Evolutionary conservation across 305 asterid genomes (phyloP).

Genomic region (Solanum hybrid): DNA sequence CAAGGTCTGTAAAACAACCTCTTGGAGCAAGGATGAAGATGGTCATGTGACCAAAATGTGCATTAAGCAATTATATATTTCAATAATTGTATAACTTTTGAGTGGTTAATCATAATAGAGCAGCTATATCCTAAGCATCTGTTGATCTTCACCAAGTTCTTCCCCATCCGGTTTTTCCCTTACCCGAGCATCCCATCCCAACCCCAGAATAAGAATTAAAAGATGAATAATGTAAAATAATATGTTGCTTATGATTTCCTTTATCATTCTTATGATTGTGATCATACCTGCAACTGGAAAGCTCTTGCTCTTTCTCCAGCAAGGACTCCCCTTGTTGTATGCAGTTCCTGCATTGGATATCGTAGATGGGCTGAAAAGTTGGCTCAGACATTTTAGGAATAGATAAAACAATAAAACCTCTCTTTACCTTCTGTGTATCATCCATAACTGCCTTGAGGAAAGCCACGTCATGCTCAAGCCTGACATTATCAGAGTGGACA

Average conservation of each 20-base stretch:
- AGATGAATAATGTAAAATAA: background rate
- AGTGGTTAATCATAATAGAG: background rate
- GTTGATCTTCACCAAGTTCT: background rate
- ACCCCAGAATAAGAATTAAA: background rate
- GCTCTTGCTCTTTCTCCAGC: conserved; percentile 91
- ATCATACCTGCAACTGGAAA: conserved; percentile 77
- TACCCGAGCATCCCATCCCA: background rate
- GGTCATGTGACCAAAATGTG: background rate
- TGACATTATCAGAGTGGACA: conserved; percentile 89
- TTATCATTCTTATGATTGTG: background rate
- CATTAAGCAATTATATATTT: background rate
- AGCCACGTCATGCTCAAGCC: conserved; percentile 97
- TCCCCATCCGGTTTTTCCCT: background rate
- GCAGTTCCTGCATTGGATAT: conserved; percentile 55
- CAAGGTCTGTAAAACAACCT: background rate
- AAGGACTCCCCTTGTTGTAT: conserved; percentile 89
- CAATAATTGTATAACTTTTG: background rate
- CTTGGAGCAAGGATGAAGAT: background rate
- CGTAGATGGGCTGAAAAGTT: background rate
- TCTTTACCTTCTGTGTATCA: conserved; percentile 80
- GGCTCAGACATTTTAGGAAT: background rate
- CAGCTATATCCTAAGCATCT: background rate
- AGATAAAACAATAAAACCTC: background rate
- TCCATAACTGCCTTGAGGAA: conserved; percentile 90
- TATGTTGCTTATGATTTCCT: background rate